A percentile compares a stretch with the other conserved stretches of the same genome.
Conservation (phyloP, 306 rosid species). For the Astragalus membranaceus region DNA sequence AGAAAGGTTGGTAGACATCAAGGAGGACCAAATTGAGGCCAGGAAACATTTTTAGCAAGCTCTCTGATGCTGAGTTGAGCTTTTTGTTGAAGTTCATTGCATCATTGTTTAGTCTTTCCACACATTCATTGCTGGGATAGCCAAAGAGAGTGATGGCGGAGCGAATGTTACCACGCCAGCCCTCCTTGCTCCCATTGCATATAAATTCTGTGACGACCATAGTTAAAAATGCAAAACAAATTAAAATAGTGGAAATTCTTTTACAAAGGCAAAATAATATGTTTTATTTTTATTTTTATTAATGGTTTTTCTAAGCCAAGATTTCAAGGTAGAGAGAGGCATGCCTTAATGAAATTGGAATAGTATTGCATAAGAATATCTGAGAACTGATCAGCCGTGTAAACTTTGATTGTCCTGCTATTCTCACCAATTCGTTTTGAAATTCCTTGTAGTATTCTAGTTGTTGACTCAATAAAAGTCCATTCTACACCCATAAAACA, state of each 20-base stretch:
- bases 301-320: neutral
- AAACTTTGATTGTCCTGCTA: slow-evolving; percentile 36
- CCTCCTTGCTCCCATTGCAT: slow-evolving; percentile 62
- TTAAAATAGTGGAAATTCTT: too few relatives aligned
- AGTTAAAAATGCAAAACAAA: neutral
- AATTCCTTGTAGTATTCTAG: slow-evolving; percentile 55
- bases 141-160: slow-evolving; percentile 30
- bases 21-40: neutral
- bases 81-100: neutral
- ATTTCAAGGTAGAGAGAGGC: neutral
- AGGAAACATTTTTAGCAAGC: neutral
- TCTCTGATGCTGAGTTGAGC: neutral
- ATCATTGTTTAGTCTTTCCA: neutral
- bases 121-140: neutral
- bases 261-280: neutral
- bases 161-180: slow-evolving; percentile 63
- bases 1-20: slow-evolving; percentile 56
- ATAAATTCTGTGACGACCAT: slow-evolving; percentile 35
- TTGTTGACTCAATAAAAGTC: slow-evolving; percentile 48
- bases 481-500: slow-evolving; percentile 34
- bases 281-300: too few relatives aligned
- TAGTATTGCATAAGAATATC: slow-evolving; percentile 41
- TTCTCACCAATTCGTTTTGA: slow-evolving; percentile 34
- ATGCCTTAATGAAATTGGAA: slow-evolving; percentile 47
- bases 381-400: slow-evolving; percentile 44